Conservation (phyloP, 2,329 filamentous ascomycete genomes). For the Penicillium palitans region DNA sequence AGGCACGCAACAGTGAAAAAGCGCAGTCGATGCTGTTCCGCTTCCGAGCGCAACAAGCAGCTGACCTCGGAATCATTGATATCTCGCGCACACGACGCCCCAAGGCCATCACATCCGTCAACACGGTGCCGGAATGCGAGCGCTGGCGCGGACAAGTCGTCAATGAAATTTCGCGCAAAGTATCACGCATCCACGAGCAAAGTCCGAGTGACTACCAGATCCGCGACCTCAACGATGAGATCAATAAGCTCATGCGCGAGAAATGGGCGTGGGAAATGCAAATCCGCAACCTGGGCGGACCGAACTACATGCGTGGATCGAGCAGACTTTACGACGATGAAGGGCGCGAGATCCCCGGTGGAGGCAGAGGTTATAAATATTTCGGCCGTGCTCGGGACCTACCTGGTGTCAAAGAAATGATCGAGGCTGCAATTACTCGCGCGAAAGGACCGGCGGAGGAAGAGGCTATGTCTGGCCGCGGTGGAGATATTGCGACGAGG, state of each 20-base stretch:
- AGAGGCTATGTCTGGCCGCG: conserved; percentile 57
- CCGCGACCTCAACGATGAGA: conserved; percentile 96
- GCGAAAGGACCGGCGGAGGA: conserved; percentile 66
- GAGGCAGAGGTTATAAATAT: conserved; percentile 89
- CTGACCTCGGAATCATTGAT: conserved; percentile 94
- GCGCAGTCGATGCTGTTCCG: conserved; percentile 99
- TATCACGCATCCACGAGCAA: conserved; percentile 90
- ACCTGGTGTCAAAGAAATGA: conserved; percentile 94
- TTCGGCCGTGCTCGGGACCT: conserved; percentile 88
- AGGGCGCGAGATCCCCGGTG: conserved; percentile 66
- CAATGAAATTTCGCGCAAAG: conserved; percentile 95
- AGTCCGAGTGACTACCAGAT: conserved; percentile 96
- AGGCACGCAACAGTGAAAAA: conserved; percentile 98
- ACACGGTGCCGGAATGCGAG: conserved; percentile 82
- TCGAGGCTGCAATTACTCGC: conserved; percentile 70
- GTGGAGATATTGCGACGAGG: conserved; percentile 52
- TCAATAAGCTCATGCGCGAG: conserved; percentile 98
- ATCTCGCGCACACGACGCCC: conserved; percentile 84
- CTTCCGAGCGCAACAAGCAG: conserved; percentile 96
- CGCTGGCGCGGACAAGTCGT: conserved; percentile 98
- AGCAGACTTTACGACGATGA: conserved; percentile 72
- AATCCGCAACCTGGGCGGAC: conserved; percentile 91
- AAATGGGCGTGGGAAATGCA: conserved; percentile 99
- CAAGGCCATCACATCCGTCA: conserved; percentile 84
- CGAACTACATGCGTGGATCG: conserved; percentile 86